Base-by-base conservation (phyloP, 768 basidiomycete genomes). In the Mycena pura region DNA sequence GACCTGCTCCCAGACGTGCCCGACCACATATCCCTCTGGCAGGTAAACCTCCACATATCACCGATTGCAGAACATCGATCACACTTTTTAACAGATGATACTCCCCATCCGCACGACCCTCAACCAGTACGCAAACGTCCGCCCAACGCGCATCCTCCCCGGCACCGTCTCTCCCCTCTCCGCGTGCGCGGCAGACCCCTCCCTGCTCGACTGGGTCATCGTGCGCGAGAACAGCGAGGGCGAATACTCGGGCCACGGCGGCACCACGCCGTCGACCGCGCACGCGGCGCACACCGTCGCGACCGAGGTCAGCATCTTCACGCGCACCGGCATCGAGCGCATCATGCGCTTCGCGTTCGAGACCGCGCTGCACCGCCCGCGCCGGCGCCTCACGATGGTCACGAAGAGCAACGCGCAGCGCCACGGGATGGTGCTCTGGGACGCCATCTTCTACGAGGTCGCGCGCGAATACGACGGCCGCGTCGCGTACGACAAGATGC, bases 1-100 rank as follows among this genome's bases (percentile, higher is more conserved):
- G 32, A 59, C 7, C 25, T 21, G 4, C 38, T 39, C 44, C 50
- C 22, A 36, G 50, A 60, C 53, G 82, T 85, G 2, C 83, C 84
- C 21, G 84, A 86, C 72, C 84, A 86, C 60, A 80, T 86, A 60
- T 84, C 83, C 13, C 72, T 86, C 28, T 86, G 84, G 84, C 81
- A 79, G 21, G 77, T 83, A 19, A 69, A 36, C 32, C 17, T n/a
- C 3, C 22, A 15, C 27, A 5, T 7, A 22, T 8, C 3, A 29
- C 19, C 10, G 6, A 1, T 24, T 21, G 14, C 10, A n/a, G n/a
- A n/a, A n/a, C n/a, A n/a, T n/a, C n/a, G n/a, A n/a, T n/a, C n/a
- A n/a, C n/a, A n/a, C n/a, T n/a, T n/a, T n/a, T n/a, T n/a, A 29
- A 28, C 19, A 62, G 64, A 66, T 66, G 64, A 66, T 81, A 27